Evolutionary conservation across 2,329 filamentous ascomycete species (phyloP).

Genomic region (Stagonosporopsis cucurbitacearum): DNA sequence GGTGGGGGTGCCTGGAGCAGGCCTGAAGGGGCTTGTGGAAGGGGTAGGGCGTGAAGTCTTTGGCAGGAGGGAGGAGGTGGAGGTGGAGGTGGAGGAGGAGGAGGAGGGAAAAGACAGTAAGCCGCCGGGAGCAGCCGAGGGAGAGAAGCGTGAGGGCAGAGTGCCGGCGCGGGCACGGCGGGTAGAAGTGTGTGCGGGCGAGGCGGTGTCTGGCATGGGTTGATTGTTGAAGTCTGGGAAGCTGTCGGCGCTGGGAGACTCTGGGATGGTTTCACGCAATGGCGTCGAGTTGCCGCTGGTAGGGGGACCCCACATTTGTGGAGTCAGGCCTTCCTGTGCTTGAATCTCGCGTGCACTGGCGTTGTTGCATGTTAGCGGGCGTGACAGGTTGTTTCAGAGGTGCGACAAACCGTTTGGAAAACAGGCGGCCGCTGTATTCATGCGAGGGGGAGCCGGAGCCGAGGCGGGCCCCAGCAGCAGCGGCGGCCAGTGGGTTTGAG

Average conservation of each 20-base stretch:
- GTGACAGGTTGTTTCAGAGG: constrained; percentile 37
- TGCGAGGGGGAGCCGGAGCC: constrained; percentile 96
- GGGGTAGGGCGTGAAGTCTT: constrained; percentile 87
- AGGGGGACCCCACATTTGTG: constrained; percentile 85
- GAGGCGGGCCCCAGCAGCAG: constrained; percentile 68
- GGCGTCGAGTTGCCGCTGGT: constrained; percentile 97
- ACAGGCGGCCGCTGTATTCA: constrained; percentile 79
- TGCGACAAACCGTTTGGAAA: constrained; percentile 82
- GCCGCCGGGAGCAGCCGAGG: constrained; percentile 69
- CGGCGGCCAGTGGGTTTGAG: constrained; percentile 58
- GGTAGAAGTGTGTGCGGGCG: constrained; percentile 66
- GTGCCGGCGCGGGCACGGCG: constrained; percentile 90
- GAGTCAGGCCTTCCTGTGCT: constrained; percentile 86
- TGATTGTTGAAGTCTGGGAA: constrained; percentile 88
- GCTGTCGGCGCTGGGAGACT: constrained; percentile 89
- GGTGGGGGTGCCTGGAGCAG: constrained; percentile 56
- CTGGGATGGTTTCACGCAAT: constrained; percentile 94
- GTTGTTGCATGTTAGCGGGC: constrained; percentile 39
- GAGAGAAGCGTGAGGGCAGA: constrained; percentile 92
- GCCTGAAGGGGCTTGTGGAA: constrained; percentile 85
- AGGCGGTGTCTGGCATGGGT: constrained; percentile 67
- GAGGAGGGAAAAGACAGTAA: constrained; percentile 53
- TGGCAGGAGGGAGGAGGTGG: constrained; percentile 62
- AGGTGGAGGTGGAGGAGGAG: constrained; percentile 56
- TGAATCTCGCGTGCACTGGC: constrained; percentile 91